Evolutionary conservation across 495 filamentous ascomycete genomes (phyloP).

Genomic region (Cryomyces minteri): DNA sequence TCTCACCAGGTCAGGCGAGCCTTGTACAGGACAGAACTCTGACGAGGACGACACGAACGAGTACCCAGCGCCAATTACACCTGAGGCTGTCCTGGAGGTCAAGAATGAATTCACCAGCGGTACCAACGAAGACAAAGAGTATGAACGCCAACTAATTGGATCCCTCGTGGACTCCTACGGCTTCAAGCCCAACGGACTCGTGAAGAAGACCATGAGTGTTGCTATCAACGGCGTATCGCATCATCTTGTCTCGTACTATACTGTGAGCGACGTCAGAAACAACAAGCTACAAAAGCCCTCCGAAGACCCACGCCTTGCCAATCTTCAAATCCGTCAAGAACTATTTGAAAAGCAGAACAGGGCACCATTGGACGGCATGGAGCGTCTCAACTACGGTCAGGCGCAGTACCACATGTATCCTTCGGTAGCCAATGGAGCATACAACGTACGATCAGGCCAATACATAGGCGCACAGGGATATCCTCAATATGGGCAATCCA

Average conservation of each 20-base stretch:
- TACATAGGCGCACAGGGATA: too few species aligned
- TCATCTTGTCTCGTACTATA: conserved; percentile 83
- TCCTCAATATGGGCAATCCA: too few species aligned
- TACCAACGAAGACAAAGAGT: conserved; percentile 25
- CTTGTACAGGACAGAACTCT: conserved; percentile 24
- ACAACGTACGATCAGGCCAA: too few species aligned
- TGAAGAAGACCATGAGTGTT: conserved; percentile 87
- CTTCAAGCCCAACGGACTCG: conserved; percentile 66
- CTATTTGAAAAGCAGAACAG: conserved; percentile 43
- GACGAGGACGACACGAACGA: conserved; percentile 1
- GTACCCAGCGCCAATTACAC: conserved; percentile 7
- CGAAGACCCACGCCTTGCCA: conserved; percentile 32
- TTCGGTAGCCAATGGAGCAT: too few species aligned
- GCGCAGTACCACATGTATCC: too few species aligned
- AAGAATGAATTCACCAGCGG: conserved; percentile 8
- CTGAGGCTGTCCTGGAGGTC: conserved; percentile 1
- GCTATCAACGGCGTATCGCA: conserved; percentile 48
- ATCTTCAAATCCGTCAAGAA: conserved; percentile 36
- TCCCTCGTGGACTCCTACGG: conserved; percentile 74
- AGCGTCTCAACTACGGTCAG: too few species aligned
- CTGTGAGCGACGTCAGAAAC: conserved; percentile 50
- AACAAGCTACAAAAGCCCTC: conserved; percentile 40
- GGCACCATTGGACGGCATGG: too few species aligned
- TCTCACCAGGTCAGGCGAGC: conserved; percentile 25
- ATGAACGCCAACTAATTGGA: conserved; percentile 55